Evolutionary conservation across 1,139 yeast genomes (phyloP).

Genomic region (Debaryomycetaceae sp.): DNA sequence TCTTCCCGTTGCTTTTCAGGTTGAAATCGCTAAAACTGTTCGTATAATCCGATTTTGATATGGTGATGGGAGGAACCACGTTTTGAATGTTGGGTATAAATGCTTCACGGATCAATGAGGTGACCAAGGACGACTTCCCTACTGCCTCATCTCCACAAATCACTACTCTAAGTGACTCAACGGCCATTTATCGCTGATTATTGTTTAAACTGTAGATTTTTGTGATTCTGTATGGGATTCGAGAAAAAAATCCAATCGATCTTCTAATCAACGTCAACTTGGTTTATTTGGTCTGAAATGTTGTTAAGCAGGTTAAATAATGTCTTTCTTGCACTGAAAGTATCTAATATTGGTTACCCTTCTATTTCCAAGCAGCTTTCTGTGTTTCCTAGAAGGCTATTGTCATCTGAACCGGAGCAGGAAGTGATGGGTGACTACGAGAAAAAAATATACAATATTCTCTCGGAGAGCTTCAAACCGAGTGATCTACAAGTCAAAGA

Average conservation of each 20-base stretch:
- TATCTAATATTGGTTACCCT: not conserved
- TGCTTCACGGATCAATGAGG: constrained; percentile 76
- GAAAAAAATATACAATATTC: constrained; percentile 54
- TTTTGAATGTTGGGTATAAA: constrained; percentile 73
- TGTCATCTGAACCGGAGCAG: constrained; percentile 8
- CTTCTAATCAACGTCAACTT: no score
- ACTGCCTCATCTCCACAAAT: constrained; percentile 97
- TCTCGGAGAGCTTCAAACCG: constrained; percentile 58
- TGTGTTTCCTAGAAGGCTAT: not conserved
- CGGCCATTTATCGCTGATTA: constrained; percentile 23
- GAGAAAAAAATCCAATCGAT: not conserved
- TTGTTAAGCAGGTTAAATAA: not conserved
- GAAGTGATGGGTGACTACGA: constrained; percentile 63
- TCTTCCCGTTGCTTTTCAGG: constrained; percentile 2
- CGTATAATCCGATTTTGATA: constrained; percentile 43
- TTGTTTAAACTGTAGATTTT: not conserved
- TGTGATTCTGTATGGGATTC: not conserved
- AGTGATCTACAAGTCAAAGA: constrained; percentile 64
- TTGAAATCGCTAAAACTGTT: constrained; percentile 24
- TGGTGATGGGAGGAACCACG: constrained; percentile 78
- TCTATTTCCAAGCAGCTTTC: not conserved
- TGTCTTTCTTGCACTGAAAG: not conserved
- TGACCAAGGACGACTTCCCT: constrained; percentile 75
- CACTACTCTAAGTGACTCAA: constrained; percentile 66
- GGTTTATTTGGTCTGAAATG: not conserved